Conservation (phyloP, 2,329 filamentous ascomycete species). For the Neonectria hederae region DNA sequence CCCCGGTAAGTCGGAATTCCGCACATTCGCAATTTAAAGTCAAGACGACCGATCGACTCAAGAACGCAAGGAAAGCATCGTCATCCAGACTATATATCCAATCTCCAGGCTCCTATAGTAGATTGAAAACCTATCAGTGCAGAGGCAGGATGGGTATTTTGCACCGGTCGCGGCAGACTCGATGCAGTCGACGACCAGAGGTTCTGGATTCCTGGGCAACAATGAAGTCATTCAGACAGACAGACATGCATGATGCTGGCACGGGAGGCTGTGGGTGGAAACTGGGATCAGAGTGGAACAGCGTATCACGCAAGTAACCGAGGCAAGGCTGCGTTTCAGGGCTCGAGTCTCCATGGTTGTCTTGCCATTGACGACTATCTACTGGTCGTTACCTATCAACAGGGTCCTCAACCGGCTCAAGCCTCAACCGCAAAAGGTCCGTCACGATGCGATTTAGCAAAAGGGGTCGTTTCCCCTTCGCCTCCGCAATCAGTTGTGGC, state of each 20-base stretch:
- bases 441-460: neutral
- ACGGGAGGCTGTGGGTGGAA: neutral
- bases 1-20: neutral
- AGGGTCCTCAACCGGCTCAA: neutral
- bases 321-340: conserved; percentile 19
- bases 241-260: neutral
- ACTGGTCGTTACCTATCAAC: neutral
- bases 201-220: neutral
- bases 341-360: neutral
- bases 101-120: neutral
- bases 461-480: conserved; percentile 6
- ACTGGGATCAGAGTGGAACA: neutral
- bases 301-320: conserved; percentile 9
- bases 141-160: neutral
- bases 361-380: neutral
- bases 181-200: neutral
- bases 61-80: neutral
- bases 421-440: neutral
- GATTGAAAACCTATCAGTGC: neutral
- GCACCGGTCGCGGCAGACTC: neutral
- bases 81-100: neutral
- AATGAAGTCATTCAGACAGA: conserved; percentile 8
- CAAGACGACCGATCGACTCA: neutral
- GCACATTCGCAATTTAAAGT: conserved; percentile 4
- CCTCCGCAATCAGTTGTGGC: conserved; percentile 38